Evolutionary conservation across 257 asterid genomes (phyloP).

Genomic region (Fraxinus cuspidata): DNA sequence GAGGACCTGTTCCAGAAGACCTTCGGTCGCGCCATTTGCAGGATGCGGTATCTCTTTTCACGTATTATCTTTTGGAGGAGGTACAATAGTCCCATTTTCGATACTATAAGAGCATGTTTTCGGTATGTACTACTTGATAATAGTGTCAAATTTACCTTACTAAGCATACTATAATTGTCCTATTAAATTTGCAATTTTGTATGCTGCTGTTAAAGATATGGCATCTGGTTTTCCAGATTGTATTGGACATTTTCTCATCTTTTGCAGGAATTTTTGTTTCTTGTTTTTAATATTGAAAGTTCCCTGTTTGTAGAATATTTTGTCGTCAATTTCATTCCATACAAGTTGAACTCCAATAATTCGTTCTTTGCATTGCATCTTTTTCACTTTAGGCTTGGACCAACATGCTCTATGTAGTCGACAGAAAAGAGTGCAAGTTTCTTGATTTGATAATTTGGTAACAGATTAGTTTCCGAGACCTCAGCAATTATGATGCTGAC

Average conservation of each 20-base stretch:
- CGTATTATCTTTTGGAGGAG: constrained; percentile 58
- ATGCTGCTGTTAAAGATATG: constrained; percentile 5
- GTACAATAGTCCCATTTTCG: constrained; percentile 29
- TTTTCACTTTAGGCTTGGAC: neutral
- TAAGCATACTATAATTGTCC: neutral
- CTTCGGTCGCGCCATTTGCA: constrained; percentile 71
- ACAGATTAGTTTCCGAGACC: constrained; percentile 80
- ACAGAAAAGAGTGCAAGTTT: neutral
- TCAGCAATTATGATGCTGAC: constrained; percentile 60
- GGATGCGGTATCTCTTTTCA: constrained; percentile 71
- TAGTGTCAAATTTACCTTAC: neutral
- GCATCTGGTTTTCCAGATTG: neutral
- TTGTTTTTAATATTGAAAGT: constrained; percentile 21
- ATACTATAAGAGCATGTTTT: neutral
- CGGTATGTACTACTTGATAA: neutral
- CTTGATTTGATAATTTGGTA: constrained; percentile 14
- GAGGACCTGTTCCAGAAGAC: constrained; percentile 81
- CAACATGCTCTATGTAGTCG: neutral
- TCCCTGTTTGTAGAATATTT: constrained; percentile 22
- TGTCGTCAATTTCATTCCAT: neutral
- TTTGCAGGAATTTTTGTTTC: constrained; percentile 4
- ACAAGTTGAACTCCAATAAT: neutral
- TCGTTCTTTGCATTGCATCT: neutral
- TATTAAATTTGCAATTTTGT: constrained; percentile 15
- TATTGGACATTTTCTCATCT: constrained; percentile 2